Evolutionary conservation across 306 rosid genomes (phyloP).

Genomic region (Nissolia schottii): DNA sequence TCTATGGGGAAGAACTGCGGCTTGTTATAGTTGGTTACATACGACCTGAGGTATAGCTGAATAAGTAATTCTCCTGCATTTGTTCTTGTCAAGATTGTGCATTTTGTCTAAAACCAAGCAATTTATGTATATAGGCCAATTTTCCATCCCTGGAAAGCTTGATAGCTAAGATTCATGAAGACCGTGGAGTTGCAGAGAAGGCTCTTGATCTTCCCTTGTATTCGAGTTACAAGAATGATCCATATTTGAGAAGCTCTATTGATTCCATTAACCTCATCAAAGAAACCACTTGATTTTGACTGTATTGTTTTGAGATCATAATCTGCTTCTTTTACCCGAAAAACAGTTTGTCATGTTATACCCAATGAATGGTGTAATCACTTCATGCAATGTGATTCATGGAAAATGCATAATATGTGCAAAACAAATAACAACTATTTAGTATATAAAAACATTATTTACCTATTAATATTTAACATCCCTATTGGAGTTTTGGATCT

Average conservation of each 20-base stretch:
- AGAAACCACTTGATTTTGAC: constrained; percentile 3
- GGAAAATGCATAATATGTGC: not conserved
- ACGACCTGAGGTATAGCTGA: constrained; percentile 69
- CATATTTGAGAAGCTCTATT: constrained; percentile 40
- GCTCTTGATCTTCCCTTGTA: constrained; percentile 89
- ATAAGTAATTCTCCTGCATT: not conserved
- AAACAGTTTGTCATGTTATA: not conserved
- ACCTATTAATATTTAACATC: not conserved
- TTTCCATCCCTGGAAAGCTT: constrained; percentile 74
- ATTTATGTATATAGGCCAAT: constrained; percentile 59
- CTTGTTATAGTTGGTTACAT: constrained; percentile 89
- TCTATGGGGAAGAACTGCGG: constrained; percentile 77
- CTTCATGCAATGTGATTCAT: not conserved
- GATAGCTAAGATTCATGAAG: constrained; percentile 77
- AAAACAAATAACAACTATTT: not conserved
- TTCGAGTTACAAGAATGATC: constrained; percentile 58
- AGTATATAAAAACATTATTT: not conserved
- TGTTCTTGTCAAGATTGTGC: not conserved
- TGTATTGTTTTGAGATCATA: not conserved
- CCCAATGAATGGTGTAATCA: not conserved
- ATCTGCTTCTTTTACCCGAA: not conserved
- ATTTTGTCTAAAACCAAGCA: constrained; percentile 24
- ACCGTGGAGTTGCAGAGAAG: constrained; percentile 59
- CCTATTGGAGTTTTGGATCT: not conserved
- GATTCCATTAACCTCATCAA: not conserved